Evolutionary conservation across 257 asterid species (phyloP).

Genomic region (Apocynum venetum): DNA sequence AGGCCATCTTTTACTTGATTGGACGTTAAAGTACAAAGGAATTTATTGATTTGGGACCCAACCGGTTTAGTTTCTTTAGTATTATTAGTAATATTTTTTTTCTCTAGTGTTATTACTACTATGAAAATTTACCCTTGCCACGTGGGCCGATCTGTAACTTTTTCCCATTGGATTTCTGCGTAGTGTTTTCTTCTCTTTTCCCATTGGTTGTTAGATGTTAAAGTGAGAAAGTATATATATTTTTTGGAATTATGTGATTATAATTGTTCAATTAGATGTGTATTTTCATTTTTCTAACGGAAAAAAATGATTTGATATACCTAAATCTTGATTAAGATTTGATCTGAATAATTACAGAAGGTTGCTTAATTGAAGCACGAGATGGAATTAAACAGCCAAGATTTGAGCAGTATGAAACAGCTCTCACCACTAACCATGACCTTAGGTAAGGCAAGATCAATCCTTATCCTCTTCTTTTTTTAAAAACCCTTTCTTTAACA

Average conservation of each 20-base stretch:
- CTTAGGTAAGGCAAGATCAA: conserved; percentile 44
- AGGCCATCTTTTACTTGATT: conserved; percentile 11
- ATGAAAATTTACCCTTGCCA: conserved; percentile 1
- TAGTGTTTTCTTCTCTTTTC: not conserved
- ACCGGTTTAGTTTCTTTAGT: no score
- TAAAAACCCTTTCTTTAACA: not conserved
- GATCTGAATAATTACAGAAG: conserved; percentile 29
- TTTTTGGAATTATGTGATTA: not conserved
- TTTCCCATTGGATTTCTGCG: not conserved
- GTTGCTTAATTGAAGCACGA: conserved; percentile 54
- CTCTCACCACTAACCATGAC: conserved; percentile 19
- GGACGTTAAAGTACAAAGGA: not conserved
- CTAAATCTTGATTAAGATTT: not conserved
- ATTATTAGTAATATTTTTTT: no score
- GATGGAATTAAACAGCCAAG: conserved; percentile 41
- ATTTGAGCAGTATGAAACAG: conserved; percentile 24
- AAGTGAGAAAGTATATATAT: not conserved
- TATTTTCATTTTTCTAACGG: no score
- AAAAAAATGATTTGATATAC: no score
- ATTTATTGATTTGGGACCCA: not conserved
- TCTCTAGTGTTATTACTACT: no score
- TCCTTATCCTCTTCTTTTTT: not conserved
- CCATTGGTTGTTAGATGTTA: no score
- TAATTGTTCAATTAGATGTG: not conserved
- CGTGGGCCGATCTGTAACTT: not conserved